Conservation (phyloP, 192 early-diverging fungal genomes). For the Gigaspora rosea region DNA sequence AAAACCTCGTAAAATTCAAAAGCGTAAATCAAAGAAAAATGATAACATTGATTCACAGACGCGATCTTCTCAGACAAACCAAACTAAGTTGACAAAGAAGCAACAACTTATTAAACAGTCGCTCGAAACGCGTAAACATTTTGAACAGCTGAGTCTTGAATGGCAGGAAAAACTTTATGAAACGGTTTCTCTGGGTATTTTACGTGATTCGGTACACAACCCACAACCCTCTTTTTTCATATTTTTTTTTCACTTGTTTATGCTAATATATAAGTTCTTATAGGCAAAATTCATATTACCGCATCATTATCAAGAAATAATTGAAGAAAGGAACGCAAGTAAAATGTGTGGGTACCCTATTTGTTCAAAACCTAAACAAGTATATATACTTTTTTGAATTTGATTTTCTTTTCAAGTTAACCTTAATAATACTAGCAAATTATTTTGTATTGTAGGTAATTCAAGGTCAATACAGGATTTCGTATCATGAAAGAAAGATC, state of each 20-base stretch:
- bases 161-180: constrained; percentile 54
- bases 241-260: not conserved
- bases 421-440: not conserved
- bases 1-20: too few species aligned
- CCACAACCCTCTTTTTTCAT: not conserved
- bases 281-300: constrained; percentile 68
- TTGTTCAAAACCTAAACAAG: constrained; percentile 54
- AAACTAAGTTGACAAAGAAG: constrained; percentile 12
- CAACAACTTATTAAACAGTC: constrained; percentile 32
- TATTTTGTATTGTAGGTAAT: constrained; percentile 40
- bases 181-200: constrained; percentile 36
- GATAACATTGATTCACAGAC: too few species aligned
- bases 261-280: not conserved
- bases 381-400: constrained; percentile 24
- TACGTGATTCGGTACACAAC: constrained; percentile 46
- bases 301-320: constrained; percentile 64
- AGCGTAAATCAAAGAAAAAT: too few species aligned
- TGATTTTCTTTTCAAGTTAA: not conserved
- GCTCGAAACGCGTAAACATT: constrained; percentile 38
- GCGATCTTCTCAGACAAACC: too few species aligned
- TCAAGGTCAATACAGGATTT: constrained; percentile 69
- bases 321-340: constrained; percentile 71
- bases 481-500: constrained; percentile 69
- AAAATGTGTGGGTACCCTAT: constrained; percentile 84
- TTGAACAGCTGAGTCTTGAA: constrained; percentile 44